Evolutionary conservation across 176 grass and related monocot genomes (phyloP).

Genomic region (Melocanna baccifera): DNA sequence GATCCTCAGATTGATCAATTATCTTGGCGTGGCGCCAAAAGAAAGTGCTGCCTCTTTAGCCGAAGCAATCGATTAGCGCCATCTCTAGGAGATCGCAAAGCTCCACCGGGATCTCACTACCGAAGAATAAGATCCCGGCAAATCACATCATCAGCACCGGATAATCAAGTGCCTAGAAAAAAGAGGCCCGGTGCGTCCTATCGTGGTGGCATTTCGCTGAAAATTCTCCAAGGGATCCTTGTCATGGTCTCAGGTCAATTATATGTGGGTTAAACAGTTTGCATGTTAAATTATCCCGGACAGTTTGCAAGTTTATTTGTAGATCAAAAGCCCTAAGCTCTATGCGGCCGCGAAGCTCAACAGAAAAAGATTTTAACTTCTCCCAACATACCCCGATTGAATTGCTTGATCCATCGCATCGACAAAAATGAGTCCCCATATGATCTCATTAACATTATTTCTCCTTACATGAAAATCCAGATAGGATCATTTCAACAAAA

Average conservation of each 20-base stretch:
- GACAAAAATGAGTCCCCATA: background rate
- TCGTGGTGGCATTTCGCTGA: background rate
- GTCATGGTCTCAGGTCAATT: background rate
- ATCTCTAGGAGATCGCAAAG: slow-evolving; percentile 14
- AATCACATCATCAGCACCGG: slow-evolving; percentile 32
- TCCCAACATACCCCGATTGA: background rate
- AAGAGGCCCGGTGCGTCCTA: background rate
- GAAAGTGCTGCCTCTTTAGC: background rate
- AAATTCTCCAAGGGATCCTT: background rate
- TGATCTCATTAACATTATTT: background rate
- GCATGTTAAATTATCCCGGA: background rate
- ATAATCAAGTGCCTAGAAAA: slow-evolving; percentile 8
- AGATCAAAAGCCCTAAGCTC: background rate
- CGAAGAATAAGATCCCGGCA: slow-evolving; percentile 40
- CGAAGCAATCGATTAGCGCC: background rate
- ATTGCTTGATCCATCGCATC: background rate
- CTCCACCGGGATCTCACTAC: background rate
- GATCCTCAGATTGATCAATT: background rate
- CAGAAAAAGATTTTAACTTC: background rate
- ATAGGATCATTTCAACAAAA: background rate
- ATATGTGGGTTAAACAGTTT: background rate
- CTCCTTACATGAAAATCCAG: background rate
- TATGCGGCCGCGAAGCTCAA: background rate
- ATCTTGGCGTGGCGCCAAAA: slow-evolving; percentile 13
- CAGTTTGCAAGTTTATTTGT: background rate